These are phyloP conservation scores for Pythium pyrilobum DNA, from an alignment of 352 stramenopile species.

Conservation along the genomic window DNA sequence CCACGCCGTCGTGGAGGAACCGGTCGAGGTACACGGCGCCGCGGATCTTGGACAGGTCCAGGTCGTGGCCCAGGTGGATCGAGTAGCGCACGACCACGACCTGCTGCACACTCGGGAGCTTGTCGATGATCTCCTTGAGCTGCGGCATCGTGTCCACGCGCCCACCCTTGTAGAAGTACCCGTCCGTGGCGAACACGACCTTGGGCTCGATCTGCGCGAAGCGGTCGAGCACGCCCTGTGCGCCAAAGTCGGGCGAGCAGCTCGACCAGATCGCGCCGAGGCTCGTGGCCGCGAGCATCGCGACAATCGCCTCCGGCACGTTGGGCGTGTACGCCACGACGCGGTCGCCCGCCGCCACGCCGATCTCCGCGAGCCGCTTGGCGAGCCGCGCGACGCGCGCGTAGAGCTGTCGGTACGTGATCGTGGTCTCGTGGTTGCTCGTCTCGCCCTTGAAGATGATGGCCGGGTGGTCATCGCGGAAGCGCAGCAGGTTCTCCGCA, in stretches of 20 bases:
- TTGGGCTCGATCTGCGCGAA: conserved; percentile 82
- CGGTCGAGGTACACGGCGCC: conserved; percentile 48
- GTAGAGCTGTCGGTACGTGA: conserved; percentile 68
- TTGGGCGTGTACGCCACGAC: conserved; percentile 69
- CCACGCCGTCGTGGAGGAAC: conserved; percentile 31
- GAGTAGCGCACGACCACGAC: conserved; percentile 68
- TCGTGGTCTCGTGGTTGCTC: conserved; percentile 43
- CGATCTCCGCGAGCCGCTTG: conserved; percentile 34
- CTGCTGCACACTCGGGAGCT: conserved; percentile 58
- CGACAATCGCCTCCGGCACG: conserved; percentile 63
- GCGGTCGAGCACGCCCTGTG: conserved; percentile 71
- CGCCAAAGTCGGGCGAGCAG: conserved; percentile 86
- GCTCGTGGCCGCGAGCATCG: conserved; percentile 68
- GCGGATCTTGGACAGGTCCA: conserved; percentile 56
- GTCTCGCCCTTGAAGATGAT: conserved; percentile 77
- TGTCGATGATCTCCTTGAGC: conserved; percentile 50
- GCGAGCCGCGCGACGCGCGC: conserved; percentile 43
- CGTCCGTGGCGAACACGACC: conserved; percentile 67
- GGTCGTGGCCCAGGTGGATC: conserved; percentile 39
- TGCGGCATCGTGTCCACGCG: conserved; percentile 59
- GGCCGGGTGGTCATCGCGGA: conserved; percentile 59
- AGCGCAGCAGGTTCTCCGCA: conserved; percentile 69
- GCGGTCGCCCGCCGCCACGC: conserved; percentile 48
- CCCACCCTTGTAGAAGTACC: conserved; percentile 76
- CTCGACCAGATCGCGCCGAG: conserved; percentile 70